These are phyloP conservation scores for Lolium perenne DNA, from an alignment of 176 grass and related monocot genomes.

Conservation along the genomic window DNA sequence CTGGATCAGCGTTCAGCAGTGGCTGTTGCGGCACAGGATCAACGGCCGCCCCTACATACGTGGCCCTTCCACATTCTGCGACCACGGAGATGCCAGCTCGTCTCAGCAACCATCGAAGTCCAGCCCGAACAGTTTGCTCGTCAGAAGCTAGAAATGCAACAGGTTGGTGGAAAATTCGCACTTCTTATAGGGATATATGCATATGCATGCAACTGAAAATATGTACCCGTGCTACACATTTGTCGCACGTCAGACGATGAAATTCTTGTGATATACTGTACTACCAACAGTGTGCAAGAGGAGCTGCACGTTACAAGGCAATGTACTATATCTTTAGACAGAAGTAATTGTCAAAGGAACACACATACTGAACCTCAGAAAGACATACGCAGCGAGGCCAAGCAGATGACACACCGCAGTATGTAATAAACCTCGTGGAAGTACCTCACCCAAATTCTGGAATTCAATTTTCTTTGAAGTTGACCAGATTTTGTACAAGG, in stretches of 20 bases:
- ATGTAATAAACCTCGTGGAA: too few species aligned
- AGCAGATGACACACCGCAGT: too few species aligned
- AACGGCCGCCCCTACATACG: neutral
- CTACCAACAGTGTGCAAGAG: neutral
- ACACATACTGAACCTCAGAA: too few species aligned
- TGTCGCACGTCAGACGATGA: too few species aligned
- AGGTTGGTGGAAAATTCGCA: neutral
- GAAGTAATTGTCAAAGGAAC: too few species aligned
- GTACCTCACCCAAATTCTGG: neutral
- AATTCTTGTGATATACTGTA: too few species aligned
- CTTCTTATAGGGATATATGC: neutral
- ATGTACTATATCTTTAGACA: too few species aligned
- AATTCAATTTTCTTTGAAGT: neutral
- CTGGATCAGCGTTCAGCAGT: neutral
- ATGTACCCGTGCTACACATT: neutral
- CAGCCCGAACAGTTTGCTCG: neutral
- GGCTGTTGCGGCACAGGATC: neutral
- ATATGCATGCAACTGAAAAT: neutral
- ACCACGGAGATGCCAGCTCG: neutral
- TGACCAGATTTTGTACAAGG: neutral
- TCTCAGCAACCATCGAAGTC: neutral
- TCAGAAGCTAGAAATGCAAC: neutral
- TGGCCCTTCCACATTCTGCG: neutral
- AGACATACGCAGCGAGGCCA: too few species aligned
- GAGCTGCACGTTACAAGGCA: too few species aligned